Percentiles rank a stretch among this genome's conserved stretches.
Conservation (phyloP, 2,329 filamentous ascomycete genomes). For the Fusarium solani-melongenae region DNA sequence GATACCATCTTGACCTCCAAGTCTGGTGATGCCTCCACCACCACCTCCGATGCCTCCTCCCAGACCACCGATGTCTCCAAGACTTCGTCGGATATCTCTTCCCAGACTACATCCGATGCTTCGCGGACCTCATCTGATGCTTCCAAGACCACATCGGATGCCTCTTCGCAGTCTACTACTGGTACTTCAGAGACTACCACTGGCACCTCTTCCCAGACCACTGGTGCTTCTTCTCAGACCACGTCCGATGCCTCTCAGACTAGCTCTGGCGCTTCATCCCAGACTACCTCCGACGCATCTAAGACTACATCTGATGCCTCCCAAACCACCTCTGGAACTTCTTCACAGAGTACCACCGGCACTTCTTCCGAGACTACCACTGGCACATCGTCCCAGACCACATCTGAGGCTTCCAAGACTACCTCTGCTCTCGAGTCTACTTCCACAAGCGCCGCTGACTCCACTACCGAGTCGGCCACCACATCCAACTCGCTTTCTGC, state of each 20-base stretch:
- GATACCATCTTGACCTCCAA: neutral
- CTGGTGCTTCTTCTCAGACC: neutral
- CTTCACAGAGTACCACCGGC: neutral
- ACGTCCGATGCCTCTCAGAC: neutral
- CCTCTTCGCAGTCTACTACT: neutral
- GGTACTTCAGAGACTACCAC: neutral
- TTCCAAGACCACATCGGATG: neutral
- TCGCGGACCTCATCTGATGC: neutral
- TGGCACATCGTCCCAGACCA: neutral
- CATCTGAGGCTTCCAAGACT: neutral
- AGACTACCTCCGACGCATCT: neutral
- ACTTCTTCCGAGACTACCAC: neutral
- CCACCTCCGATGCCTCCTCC: neutral
- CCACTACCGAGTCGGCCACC: neutral
- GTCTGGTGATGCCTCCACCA: neutral
- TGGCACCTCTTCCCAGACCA: neutral
- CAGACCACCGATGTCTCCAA: neutral
- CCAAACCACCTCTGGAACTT: neutral
- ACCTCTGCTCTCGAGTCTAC: neutral
- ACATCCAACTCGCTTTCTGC: neutral
- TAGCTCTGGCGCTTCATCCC: neutral
- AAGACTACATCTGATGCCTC: neutral
- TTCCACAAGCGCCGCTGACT: neutral
- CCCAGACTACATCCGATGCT: neutral
- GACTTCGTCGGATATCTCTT: neutral